Evolutionary conservation across 208 protist species (phyloP), one percentile per base, ranked within the genome.

Genomic region (Porcisia hertigi): DNA sequence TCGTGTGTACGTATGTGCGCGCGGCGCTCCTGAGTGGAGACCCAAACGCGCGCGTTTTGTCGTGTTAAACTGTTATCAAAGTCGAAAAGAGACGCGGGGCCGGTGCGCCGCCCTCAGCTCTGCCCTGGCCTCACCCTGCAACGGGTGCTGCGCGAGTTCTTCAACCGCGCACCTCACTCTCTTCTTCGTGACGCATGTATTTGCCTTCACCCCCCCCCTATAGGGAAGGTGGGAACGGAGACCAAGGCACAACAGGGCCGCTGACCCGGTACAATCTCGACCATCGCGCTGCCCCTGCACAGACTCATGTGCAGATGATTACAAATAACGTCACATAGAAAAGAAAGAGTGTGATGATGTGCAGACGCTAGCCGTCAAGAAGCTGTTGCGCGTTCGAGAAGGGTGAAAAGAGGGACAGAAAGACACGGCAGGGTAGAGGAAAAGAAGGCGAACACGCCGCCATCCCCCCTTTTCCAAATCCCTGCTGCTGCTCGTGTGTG

Each of bases 21-120:
- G 39, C 12, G 62, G 8, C 39, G 20, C 62, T 66, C 62, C 43
- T 43, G 43, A 66, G 41, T 34, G 62, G 20, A 66, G 39, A 66
- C 36, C 12, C 47, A 52, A 52, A 52, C 47, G 47, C 47, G 1
- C 39, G 8, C 23, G 4, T 34, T 25, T 66, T 45, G 11, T 18
- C 16, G 39, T 66, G 20, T 66, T 66, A 66, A 23, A 66, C 62
- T 66, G 20, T 66, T 66, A 66, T 49, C 16, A 47, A 34, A 66
- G 18, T 47, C 39, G 23, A 65, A 6, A 66, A n/a, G 25, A 18
- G n/a, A 16, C 47, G 47, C 47, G 47, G 5, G 39, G 9, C 62
- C 20, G 39, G 20, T 30, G 39, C 18, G 62, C 39, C 62, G 39
- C 8, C 20, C 23, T 66, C 62, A 23, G 8, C 11, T 52, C 47